phyloP scores from a whole-genome alignment of 1,284 basidiomycete genomes.

The Salmacisia buchloeana region DNA sequence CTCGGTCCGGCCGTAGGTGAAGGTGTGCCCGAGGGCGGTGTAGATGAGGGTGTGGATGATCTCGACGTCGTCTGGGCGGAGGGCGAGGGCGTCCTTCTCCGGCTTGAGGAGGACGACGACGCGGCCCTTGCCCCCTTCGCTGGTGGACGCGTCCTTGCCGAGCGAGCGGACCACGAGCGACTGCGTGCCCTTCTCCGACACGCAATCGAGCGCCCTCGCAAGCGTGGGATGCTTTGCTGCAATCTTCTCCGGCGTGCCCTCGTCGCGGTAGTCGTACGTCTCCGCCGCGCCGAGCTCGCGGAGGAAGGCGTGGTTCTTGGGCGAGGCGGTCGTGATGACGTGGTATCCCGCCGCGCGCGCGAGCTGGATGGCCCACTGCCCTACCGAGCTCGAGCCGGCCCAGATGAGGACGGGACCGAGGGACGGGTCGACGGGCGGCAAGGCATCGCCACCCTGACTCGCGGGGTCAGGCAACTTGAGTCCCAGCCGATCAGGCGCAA shows the following conservation, averaged over 20 bases:
- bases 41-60: constrained; percentile 37
- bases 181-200: constrained; percentile 41
- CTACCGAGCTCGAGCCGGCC: constrained; percentile 58
- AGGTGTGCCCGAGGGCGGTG: constrained; percentile 30
- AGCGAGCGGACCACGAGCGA: constrained; percentile 30
- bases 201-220: constrained; percentile 40
- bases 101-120: constrained; percentile 38
- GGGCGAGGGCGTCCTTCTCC: constrained; percentile 29
- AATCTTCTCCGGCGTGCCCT: constrained; percentile 36
- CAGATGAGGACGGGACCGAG: constrained; percentile 53
- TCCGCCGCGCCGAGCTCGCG: constrained; percentile 40
- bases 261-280: constrained; percentile 56
- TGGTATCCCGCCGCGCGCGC: constrained; percentile 54
- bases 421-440: constrained; percentile 20
- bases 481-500: constrained; percentile 22
- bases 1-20: constrained; percentile 29
- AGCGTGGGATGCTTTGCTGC: constrained; percentile 37
- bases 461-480: constrained; percentile 19
- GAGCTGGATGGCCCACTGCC: constrained; percentile 54
- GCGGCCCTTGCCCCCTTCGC: constrained; percentile 21
- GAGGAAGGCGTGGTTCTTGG: constrained; percentile 40
- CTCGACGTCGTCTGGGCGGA: constrained; percentile 35
- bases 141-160: constrained; percentile 10
- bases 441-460: no score
- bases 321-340: constrained; percentile 54